Evolutionary conservation across 345 rosid species (phyloP), one percentile per base, ranked within the genome.

Genomic region (Carallia brachiata): DNA sequence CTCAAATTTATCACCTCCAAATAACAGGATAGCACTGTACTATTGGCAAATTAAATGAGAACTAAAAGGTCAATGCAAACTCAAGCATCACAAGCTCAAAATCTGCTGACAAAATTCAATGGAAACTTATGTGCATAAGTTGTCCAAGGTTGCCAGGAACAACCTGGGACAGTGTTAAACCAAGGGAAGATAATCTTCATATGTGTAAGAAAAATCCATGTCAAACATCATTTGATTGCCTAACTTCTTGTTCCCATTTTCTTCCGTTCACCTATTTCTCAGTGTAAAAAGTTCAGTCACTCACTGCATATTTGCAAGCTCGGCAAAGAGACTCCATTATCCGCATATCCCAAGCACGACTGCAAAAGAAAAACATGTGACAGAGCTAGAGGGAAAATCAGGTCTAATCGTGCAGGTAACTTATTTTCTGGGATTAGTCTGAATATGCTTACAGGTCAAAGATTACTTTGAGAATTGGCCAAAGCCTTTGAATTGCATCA

Each of bases 281-380:
- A 52, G 30, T 12, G 32, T 17, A 61, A 52, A 67, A 78, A 70
- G 27, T 31, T n/a, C 56, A 47, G 52, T 65, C 31, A 82, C 99
- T 87, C 84, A 96, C 99, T 77, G 99, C 99, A 74, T 92, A 92
- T 88, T 96, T 96, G 84, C 99, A 96, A 75, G 97, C 98, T 80
- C 99, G 92, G 75, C 98, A 96, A 67, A 96, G 87, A 78, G 99
- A 89, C 77, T 96, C 99, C 99, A 96, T 96, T 17, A 97, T 96
- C 78, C 94, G 85, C 99, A 89, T 88, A 80, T 92, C 99, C 98
- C 99, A 96, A 73, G 99, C 97, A 87, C 98, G 97, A 78, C 99
- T 95, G 70, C 82, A 82, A 57, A 69, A 71, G 68, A 77, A 73
- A 65, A 65, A 36, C 63, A 48, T 18, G 73, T 62, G 80, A 75